Evolutionary conservation across 768 basidiomycete genomes (phyloP), one percentile per base, ranked within the genome.

Genomic region (Pisolithus tinctorius): DNA sequence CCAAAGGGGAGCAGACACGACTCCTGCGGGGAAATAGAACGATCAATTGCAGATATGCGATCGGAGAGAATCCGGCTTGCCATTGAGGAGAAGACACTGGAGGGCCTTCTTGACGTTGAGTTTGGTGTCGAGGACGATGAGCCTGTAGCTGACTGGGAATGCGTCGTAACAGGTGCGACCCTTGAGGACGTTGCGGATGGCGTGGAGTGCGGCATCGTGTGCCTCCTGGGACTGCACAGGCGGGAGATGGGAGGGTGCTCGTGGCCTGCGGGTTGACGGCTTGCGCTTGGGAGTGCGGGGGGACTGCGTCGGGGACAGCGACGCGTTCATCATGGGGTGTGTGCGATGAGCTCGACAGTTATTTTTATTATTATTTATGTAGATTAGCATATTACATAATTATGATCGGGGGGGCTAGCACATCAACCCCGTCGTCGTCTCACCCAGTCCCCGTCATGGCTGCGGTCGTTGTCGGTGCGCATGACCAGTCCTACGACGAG

Each of bases 1-100:
- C 92, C 95, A 99, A 25, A 99, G 75, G 11, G 96, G 95, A 0
- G 96, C 96, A 5, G 96, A 98, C 20, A 98, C 94, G 53, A 98
- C 94, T 55, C 93, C 95, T 96, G 65, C 6, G 41, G 44, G 47
- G 36, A 48, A 17, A 34, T 29, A 23, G 26, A 43, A 17, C 20
- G 37, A 53, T 37, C 47, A 5, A 20, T 1, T 39, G 17, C 40
- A 17, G 27, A 1, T 25, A 20, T 10, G 4, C 23, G 41, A 48
- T 16, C 44, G 4, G 55, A 62, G 34, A 14, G 4, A 36, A 4
- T 13, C 11, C 45, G 4, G 42, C 49, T 48, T 25, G 85, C 88
- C 86, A 67, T 96, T 96, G 55, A 83, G 75, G 6, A 91, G 75
- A 8, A 93, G 79, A 61, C 87, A 95, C 65, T 93, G 81, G 30